Evolutionary conservation across 2,329 filamentous ascomycete species (phyloP), one percentile per base, ranked within the genome.

Genomic region (Colletotrichum falcatum): DNA sequence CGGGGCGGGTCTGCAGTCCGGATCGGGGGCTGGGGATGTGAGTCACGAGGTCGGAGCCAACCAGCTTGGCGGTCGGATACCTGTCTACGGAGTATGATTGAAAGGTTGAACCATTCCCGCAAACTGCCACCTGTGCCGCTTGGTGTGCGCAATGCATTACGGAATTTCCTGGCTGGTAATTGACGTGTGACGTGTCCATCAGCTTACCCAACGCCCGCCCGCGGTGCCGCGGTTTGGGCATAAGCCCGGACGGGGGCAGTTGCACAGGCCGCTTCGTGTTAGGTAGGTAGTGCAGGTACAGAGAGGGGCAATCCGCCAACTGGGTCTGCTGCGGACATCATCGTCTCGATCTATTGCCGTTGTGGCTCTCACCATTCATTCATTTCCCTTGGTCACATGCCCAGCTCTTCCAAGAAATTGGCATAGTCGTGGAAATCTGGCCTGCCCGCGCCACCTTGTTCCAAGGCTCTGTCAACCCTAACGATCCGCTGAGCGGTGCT

Each of bases 1-100:
- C 64, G 58, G 64, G 46, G 68, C 62, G 58, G 68, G 64, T 59
- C 64, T 68, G 28, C 9, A 44, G 64, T 39, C 68, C 68, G 64
- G 68, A 33, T 58, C 68, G 64, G 48, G 53, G 68, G 58, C 53
- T 62, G 68, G 64, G 53, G 59, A 42, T n/a, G 7, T 71, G 64
- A 68, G 68, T 67, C 64, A 68, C 51, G 53, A 54, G 67, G 51
- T 68, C 58, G 64, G 58, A 65, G 49, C 26, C 61, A 23, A 16
- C 12, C 7, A 63, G 14, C 44, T 54, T 66, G 44, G 39, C 51
- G 58, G 67, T 67, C 63, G 64, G 58, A 59, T 66, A 39, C 26
- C 44, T 61, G 44, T 14, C 30, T 14, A 39, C 16, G n/a, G n/a
- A n/a, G n/a, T n/a, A n/a, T 1, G 7, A 3, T 20, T 44, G 44